These are phyloP conservation scores for Colletotrichum orchidophilum DNA, from an alignment of 2,329 filamentous ascomycete genomes.

Conservation along the genomic window DNA sequence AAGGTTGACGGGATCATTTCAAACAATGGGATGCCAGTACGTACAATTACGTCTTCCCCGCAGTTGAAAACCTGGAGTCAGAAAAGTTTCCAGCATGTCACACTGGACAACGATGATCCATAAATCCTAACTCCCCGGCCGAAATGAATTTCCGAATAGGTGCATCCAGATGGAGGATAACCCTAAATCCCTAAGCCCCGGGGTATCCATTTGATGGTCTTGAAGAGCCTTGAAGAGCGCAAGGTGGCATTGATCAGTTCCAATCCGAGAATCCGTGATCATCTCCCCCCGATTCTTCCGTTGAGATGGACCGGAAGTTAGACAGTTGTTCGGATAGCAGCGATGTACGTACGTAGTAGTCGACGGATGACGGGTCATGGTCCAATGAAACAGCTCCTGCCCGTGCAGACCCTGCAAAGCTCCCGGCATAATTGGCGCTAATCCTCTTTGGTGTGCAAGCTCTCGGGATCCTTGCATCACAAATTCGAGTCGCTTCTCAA, in stretches of 20 bases:
- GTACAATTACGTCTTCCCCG: background rate
- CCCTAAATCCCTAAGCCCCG: background rate
- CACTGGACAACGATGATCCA: background rate
- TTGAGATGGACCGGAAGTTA: background rate
- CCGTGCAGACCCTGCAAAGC: background rate
- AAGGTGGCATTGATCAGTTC: background rate
- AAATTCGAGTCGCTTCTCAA: conserved; percentile 10
- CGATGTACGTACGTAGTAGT: no score
- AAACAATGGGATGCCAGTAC: background rate
- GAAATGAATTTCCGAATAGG: background rate
- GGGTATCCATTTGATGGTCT: background rate
- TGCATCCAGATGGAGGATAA: background rate
- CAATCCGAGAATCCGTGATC: no score
- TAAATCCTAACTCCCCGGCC: background rate
- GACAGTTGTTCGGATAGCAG: background rate
- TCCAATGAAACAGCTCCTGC: background rate
- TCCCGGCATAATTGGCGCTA: background rate
- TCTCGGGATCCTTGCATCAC: conserved; percentile 22
- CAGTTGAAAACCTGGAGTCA: background rate
- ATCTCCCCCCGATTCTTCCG: background rate
- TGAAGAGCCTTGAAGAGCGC: no score
- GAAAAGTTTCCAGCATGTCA: background rate
- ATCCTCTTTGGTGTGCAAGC: conserved; percentile 2
- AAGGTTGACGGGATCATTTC: background rate
- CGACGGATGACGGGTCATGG: background rate